Evolutionary conservation across 768 basidiomycete species (phyloP), one percentile per base, ranked within the genome.

Genomic region (Lactarius akahatsu): DNA sequence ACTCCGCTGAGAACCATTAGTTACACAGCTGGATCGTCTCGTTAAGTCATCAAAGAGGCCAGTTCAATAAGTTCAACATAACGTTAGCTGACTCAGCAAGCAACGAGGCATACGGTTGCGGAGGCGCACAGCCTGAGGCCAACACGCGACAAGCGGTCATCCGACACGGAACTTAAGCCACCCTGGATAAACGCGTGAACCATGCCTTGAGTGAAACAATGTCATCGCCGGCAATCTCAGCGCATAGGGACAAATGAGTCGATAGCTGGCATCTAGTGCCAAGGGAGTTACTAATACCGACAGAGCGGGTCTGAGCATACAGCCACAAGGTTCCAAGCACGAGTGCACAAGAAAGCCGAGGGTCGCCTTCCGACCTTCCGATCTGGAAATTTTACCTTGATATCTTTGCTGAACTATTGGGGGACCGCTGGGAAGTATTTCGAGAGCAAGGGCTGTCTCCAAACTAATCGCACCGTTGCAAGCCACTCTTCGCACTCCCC

Each of bases 401-500:
- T 16, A 43, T 32, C 16, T 15, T 34, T 10, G 34, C 13, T 28
- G 7, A 20, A 23, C 59, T 66, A 66, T 6, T 28, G 1, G 10
- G 56, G 36, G 10, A 3, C 10, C 7, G 15, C 56, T 6, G 2
- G 32, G 28, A 67, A 67, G 36, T 67, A 67, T 50, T 67, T 63
- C 15, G 66, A 67, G 28, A 2, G 41, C n/a, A 47, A 9, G 8
- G 62, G 62, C 23, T 38, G 43, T 7, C 38, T 58, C 38, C 54
- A 38, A 18, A 8, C 43, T 13, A 3, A 26, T 36, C 57, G 66
- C 41, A 40, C 62, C 34, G 40, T 28, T 30, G 41, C 52, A 26
- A 67, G 26, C 66, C 66, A 67, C 16, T 50, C 41, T 54, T 56
- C 34, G 41, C 66, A 67, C 45, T 63, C 66, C 6, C 54, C 15